Evolutionary conservation across 345 rosid species (phyloP).

Genomic region (Nasturtium officinale): DNA sequence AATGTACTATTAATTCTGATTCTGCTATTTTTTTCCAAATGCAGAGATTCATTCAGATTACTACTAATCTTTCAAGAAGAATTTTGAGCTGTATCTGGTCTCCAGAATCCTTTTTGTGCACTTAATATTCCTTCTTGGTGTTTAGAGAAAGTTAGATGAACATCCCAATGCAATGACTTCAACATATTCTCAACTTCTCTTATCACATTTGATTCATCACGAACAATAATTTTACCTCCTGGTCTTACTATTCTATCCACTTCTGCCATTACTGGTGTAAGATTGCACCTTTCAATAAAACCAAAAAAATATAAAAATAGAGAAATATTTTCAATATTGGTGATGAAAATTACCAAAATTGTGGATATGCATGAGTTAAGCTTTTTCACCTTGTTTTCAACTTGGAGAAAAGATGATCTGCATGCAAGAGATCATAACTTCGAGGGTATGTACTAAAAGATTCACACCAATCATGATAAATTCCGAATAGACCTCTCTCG

Average conservation of each 20-base stretch:
- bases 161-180: slow-evolving; percentile 83
- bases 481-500: slow-evolving; percentile 87
- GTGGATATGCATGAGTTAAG: not conserved
- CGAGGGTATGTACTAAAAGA: slow-evolving; percentile 90
- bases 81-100: slow-evolving; percentile 53
- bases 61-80: slow-evolving; percentile 40
- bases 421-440: slow-evolving; percentile 82
- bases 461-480: slow-evolving; percentile 96
- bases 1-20: slow-evolving; percentile 8
- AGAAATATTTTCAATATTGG: not conserved
- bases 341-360: not conserved
- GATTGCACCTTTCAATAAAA: slow-evolving; percentile 66
- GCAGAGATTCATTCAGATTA: slow-evolving; percentile 14
- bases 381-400: slow-evolving; percentile 59
- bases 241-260: slow-evolving; percentile 91
- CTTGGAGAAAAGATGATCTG: slow-evolving; percentile 91
- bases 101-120: slow-evolving; percentile 91
- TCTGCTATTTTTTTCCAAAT: slow-evolving; percentile 11
- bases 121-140: slow-evolving; percentile 82
- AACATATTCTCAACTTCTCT: slow-evolving; percentile 76
- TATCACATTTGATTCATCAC: slow-evolving; percentile 62
- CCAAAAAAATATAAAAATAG: not conserved
- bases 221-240: slow-evolving; percentile 82
- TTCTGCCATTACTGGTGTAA: slow-evolving; percentile 81
- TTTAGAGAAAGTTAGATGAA: slow-evolving; percentile 71